These are phyloP conservation scores for Cutaneotrichosporon sp. DNA, from an alignment of 1,284 basidiomycete species.

Conservation along the genomic window DNA sequence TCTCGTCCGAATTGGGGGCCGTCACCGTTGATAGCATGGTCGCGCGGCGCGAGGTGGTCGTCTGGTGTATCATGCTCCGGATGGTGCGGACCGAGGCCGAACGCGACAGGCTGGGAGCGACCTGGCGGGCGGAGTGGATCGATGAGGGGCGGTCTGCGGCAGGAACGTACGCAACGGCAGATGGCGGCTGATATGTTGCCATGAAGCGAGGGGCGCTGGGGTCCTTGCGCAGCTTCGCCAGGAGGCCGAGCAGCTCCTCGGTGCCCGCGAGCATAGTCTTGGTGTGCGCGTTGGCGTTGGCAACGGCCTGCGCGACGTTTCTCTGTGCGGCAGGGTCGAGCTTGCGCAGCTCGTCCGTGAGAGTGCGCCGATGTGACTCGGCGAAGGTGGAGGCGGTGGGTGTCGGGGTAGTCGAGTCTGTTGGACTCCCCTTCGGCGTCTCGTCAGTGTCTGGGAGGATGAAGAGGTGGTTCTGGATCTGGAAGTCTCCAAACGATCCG, in stretches of 20 bases:
- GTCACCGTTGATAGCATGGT: not conserved
- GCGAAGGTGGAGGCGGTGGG: constrained; percentile 2
- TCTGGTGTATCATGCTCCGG: constrained; percentile 2
- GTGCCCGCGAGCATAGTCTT: not conserved
- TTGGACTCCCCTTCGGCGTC: not conserved
- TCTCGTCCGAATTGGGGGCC: not conserved
- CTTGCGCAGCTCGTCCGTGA: not conserved
- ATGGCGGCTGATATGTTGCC: not conserved
- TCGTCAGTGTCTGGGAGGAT: not conserved
- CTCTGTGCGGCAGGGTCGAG: not conserved
- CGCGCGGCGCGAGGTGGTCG: not conserved
- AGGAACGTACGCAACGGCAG: not conserved
- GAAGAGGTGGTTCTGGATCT: not conserved
- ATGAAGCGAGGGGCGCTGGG: not conserved
- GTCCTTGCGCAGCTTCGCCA: not conserved
- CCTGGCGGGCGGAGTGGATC: not conserved
- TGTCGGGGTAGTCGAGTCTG: not conserved
- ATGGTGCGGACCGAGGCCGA: constrained; percentile 2
- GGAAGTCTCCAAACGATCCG: not conserved
- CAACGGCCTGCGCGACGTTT: not conserved
- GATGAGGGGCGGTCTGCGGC: not conserved
- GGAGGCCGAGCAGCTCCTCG: not conserved
- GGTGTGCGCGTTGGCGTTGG: constrained; percentile 1
- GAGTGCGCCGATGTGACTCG: not conserved
- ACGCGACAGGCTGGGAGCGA: not conserved